Base-by-base conservation (phyloP, 2,329 filamentous ascomycete species). In the Cordyceps cateniannulata region DNA sequence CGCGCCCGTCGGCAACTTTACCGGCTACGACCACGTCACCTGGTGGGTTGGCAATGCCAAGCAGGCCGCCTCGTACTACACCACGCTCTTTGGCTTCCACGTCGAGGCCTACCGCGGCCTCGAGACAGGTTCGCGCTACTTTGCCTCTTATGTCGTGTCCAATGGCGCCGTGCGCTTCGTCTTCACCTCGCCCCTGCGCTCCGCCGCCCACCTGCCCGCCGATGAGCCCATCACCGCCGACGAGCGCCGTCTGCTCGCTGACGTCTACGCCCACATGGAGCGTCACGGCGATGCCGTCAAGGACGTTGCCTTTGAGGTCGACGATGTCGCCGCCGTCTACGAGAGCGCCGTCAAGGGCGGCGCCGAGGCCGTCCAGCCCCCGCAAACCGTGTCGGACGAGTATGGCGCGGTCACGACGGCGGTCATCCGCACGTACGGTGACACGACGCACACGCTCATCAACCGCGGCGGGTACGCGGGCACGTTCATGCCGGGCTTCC, bases 1-100 rank as follows among this genome's bases (percentile, higher is more conserved):
- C 51, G 79, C 82, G 68, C 76, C 80, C 67, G 67, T 77, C 68
- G 63, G 75, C 68, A 82, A 81, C 71, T 93, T 96, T 78, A 84
- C 85, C 63, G 92, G 91, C 70, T 97, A 96, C 73, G 91, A 96
- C 76, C 90, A 96, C 75, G 85, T 96, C 61, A 93, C 91, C 67
- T 97, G 93, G 93, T 96, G 91, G 79, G 93, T 97, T 32, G 92
- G 93, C 71, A 98, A 98, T 72, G 93, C 93, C 68, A 97, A 97
- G 77, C 93, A 97, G 79, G 91, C 92, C 3, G 93, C 93, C 44
- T 84, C 88, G 16, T 97, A 91, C 78, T 97, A 96, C 77, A 87
- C 88, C 66, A 87, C 85, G 12, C 89, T 92, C 66, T 92, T 97
- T 79, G 93, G 91, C 60, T 96, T 97, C 79, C 80, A 84, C 69